phyloP scores from a whole-genome alignment of 1,284 basidiomycete genomes.

The Blastosporella zonata region DNA sequence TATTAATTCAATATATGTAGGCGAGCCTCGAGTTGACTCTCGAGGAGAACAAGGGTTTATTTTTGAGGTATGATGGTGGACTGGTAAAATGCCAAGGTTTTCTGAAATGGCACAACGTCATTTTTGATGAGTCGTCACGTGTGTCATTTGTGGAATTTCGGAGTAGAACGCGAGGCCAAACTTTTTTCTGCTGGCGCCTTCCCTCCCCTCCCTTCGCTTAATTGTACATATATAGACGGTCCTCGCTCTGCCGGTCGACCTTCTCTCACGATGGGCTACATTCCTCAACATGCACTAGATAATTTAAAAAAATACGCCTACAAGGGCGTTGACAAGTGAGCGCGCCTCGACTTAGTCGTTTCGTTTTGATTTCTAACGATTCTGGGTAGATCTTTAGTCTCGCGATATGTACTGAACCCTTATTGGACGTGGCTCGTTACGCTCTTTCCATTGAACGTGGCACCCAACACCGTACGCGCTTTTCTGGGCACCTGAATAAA shows the following conservation, averaged over 20 bases:
- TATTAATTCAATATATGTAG: slow-evolving; percentile 4
- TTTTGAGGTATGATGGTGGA: too few relatives aligned
- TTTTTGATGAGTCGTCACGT: slow-evolving; percentile 5
- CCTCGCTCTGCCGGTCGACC: too few relatives aligned
- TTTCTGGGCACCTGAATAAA: not conserved
- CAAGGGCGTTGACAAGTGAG: slow-evolving; percentile 69
- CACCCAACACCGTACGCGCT: slow-evolving; percentile 83
- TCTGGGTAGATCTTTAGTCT: slow-evolving; percentile 61
- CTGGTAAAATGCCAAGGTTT: too few relatives aligned
- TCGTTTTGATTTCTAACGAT: not conserved
- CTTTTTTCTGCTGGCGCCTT: not conserved
- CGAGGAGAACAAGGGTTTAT: too few relatives aligned
- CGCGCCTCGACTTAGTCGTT: slow-evolving; percentile 11
- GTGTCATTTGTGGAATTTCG: not conserved
- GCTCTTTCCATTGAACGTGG: slow-evolving; percentile 83
- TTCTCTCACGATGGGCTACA: slow-evolving; percentile 40
- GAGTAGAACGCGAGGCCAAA: not conserved
- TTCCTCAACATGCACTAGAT: slow-evolving; percentile 54
- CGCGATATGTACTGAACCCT: slow-evolving; percentile 81
- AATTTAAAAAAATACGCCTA: slow-evolving; percentile 69
- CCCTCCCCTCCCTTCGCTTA: not conserved
- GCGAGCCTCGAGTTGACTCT: not conserved
- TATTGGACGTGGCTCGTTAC: slow-evolving; percentile 97
- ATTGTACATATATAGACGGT: not conserved
- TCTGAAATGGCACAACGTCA: not conserved